Conservation (phyloP, 805 yeast species). For the Nakazawaea pomicola region DNA sequence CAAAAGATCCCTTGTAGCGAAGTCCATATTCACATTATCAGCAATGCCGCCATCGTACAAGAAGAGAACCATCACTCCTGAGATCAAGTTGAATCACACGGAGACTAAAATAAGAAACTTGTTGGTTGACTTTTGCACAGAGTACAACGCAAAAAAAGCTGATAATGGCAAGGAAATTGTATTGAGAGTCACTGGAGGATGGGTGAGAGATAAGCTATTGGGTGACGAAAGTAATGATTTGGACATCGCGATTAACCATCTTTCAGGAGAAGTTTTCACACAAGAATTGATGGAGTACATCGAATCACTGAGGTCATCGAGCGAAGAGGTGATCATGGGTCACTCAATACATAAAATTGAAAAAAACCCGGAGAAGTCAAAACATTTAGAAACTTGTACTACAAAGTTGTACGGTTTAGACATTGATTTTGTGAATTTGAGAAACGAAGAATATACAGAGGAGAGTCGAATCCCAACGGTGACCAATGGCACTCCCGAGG, state of each 20-base stretch:
- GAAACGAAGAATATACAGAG: conserved; percentile 81
- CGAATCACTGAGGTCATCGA: conserved; percentile 17
- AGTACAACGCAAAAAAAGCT: conserved; percentile 25
- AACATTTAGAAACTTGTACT: conserved; percentile 95
- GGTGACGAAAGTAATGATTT: conserved; percentile 80
- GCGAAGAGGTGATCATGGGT: conserved; percentile 8
- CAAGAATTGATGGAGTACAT: conserved; percentile 50
- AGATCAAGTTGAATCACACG: conserved; percentile 31
- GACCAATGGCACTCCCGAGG: conserved; percentile 81
- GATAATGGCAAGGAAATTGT: conserved; percentile 32
- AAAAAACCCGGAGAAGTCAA: conserved; percentile 91
- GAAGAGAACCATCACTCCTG: conserved; percentile 3
- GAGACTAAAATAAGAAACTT: conserved; percentile 37
- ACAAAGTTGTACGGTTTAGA: conserved; percentile 80
- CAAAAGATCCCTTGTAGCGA: not conserved
- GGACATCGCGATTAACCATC: conserved; percentile 82
- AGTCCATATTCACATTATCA: not conserved
- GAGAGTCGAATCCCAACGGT: conserved; percentile 83
- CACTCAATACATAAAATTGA: conserved; percentile 72
- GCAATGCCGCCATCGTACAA: conserved; percentile 7
- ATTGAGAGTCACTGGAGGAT: conserved; percentile 90
- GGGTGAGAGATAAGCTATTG: conserved; percentile 94
- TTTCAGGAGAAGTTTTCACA: conserved; percentile 88
- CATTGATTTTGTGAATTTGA: conserved; percentile 87
- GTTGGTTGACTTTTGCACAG: conserved; percentile 35